Conservation (phyloP, 257 asterid species). For the Haberlea rhodopensis region DNA sequence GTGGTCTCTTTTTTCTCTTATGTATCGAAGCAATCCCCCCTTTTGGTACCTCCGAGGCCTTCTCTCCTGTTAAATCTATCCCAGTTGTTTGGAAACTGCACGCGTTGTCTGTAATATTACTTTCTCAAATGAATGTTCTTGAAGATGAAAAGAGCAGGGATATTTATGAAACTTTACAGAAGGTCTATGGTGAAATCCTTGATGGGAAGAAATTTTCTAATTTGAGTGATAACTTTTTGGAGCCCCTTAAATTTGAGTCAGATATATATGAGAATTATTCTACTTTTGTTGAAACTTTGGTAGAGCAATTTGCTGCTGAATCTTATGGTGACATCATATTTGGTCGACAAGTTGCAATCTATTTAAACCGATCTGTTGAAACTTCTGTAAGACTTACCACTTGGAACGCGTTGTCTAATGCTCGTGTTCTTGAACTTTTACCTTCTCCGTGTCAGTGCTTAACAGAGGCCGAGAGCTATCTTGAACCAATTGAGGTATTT, state of each 20-base stretch:
- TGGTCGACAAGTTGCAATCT: constrained; percentile 80
- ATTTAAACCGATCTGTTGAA: constrained; percentile 70
- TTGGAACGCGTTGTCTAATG: constrained; percentile 72
- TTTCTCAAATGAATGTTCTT: constrained; percentile 69
- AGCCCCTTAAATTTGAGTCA: constrained; percentile 46
- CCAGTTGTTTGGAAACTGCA: constrained; percentile 90
- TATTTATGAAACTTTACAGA: constrained; percentile 64
- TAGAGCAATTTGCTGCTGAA: constrained; percentile 88
- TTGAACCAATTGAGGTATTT: constrained; percentile 87
- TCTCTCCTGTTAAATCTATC: constrained; percentile 41
- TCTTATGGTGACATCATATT: constrained; percentile 82
- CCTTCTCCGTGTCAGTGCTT: constrained; percentile 66
- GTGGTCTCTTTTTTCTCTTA: constrained; percentile 82
- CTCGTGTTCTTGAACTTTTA: constrained; percentile 77
- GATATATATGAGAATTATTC: constrained; percentile 72
- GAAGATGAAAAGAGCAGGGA: constrained; percentile 74
- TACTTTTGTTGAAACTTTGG: constrained; percentile 70
- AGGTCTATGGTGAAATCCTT: constrained; percentile 56
- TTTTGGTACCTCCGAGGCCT: constrained; percentile 31
- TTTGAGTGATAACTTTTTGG: constrained; percentile 19
- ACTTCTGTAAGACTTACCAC: constrained; percentile 71
- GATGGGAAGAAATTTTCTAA: constrained; percentile 30
- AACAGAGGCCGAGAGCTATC: constrained; percentile 63
- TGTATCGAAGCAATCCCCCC: constrained; percentile 65
- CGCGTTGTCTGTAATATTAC: constrained; percentile 66